Evolutionary conservation across 2,329 filamentous ascomycete species (phyloP).

Genomic region (Paracamarosporium sp.): DNA sequence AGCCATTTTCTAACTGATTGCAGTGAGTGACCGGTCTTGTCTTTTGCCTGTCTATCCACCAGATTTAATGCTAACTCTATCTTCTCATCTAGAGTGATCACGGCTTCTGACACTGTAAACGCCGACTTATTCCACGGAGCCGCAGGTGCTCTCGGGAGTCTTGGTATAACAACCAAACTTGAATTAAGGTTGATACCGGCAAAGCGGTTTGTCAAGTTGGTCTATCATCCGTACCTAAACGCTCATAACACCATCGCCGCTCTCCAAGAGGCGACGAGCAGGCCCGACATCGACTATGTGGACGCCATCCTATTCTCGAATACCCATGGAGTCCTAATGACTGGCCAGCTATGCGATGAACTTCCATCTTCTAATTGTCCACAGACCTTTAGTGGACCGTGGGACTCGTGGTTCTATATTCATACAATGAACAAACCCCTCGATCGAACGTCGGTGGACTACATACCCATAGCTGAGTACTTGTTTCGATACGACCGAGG

Average conservation of each 20-base stretch:
- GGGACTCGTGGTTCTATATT: slow-evolving; percentile 75
- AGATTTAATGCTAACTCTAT: not conserved
- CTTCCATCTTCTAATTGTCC: not conserved
- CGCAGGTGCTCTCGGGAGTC: slow-evolving; percentile 62
- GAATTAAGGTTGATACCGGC: slow-evolving; percentile 62
- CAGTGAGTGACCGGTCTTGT: not conserved
- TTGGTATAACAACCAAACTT: slow-evolving; percentile 64
- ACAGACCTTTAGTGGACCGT: slow-evolving; percentile 11
- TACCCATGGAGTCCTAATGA: slow-evolving; percentile 15
- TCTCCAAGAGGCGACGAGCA: slow-evolving; percentile 43
- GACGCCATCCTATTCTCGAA: slow-evolving; percentile 17
- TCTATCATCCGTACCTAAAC: slow-evolving; percentile 61
- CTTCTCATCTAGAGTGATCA: slow-evolving; percentile 41
- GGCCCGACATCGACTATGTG: slow-evolving; percentile 12
- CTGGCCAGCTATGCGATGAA: slow-evolving; percentile 5
- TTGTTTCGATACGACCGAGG: slow-evolving; percentile 67
- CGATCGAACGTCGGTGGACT: not conserved
- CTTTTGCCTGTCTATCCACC: not conserved
- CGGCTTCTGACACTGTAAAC: slow-evolving; percentile 53
- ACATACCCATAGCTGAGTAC: slow-evolving; percentile 57
- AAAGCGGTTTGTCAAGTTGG: slow-evolving; percentile 63
- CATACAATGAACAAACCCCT: slow-evolving; percentile 52
- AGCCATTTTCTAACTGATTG: not conserved
- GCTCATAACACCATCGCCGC: slow-evolving; percentile 54
- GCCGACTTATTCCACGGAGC: slow-evolving; percentile 63